Evolutionary conservation across 1,284 basidiomycete species (phyloP).

Genomic region (Gyrodon tennesseensis): DNA sequence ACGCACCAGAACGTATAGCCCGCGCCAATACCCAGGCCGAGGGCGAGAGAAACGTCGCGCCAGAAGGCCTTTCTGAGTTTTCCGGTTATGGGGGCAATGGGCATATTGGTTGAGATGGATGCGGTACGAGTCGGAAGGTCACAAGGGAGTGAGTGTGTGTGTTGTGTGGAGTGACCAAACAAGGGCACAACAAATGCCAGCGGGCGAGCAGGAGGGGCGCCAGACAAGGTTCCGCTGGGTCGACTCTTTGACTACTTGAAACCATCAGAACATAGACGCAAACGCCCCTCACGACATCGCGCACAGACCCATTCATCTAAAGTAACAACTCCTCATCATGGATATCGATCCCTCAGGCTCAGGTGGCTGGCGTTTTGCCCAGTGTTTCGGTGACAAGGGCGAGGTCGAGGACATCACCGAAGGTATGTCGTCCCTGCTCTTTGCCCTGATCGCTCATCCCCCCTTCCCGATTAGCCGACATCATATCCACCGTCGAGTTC

Average conservation of each 20-base stretch:
- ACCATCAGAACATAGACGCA: conserved; percentile 20
- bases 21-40: conserved; percentile 70
- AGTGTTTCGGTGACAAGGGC: conserved; percentile 99
- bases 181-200: conserved; percentile 43
- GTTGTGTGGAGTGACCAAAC: conserved; percentile 36
- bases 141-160: neutral
- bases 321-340: conserved; percentile 47
- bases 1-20: conserved; percentile 81
- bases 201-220: conserved; percentile 24
- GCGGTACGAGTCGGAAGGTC: conserved; percentile 39
- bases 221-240: conserved; percentile 30
- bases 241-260: conserved; percentile 26
- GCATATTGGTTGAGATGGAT: conserved; percentile 49
- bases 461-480: conserved; percentile 70
- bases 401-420: conserved; percentile 99
- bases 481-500: conserved; percentile 99
- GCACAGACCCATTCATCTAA: conserved; percentile 25
- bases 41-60: conserved; percentile 68
- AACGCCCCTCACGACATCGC: conserved; percentile 22
- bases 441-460: conserved; percentile 38
- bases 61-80: conserved; percentile 87
- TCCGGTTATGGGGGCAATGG: conserved; percentile 84
- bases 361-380: conserved; percentile 97
- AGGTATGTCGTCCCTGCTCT: conserved; percentile 54
- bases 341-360: conserved; percentile 81